Evolutionary conservation across 495 filamentous ascomycete species (phyloP).

Genomic region (Neurospora sp.): DNA sequence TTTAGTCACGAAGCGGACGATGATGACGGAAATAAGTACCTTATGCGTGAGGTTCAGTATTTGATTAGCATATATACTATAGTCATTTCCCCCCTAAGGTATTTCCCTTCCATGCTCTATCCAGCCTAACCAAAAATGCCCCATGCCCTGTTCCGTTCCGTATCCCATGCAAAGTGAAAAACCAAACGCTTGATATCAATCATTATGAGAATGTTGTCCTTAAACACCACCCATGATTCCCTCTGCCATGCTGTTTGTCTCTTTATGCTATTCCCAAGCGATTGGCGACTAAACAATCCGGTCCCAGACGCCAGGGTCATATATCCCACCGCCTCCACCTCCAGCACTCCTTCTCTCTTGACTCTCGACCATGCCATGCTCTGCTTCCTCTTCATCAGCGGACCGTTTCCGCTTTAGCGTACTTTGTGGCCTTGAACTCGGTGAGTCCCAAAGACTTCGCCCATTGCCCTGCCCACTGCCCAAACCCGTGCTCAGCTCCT

Average conservation of each 20-base stretch:
- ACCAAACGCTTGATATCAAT: background rate
- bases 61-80: background rate
- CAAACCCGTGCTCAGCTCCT: background rate
- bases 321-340: background rate
- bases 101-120: background rate
- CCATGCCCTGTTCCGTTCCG: background rate
- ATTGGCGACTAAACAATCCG: background rate
- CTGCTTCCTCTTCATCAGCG: background rate
- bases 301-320: background rate
- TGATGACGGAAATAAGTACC: background rate
- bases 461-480: background rate
- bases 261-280: background rate
- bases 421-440: background rate
- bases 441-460: conserved; percentile 11
- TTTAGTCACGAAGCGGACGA: background rate
- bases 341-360: background rate
- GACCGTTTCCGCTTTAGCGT: background rate
- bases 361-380: background rate
- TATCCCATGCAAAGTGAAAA: background rate
- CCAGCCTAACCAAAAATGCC: background rate
- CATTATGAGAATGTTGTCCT: background rate
- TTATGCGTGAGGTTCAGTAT: background rate
- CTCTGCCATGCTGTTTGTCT: background rate
- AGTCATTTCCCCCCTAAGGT: background rate
- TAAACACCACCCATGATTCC: background rate